Base-by-base conservation (phyloP, 2,329 filamentous ascomycete genomes). In the Decorospora gaudefroyi region DNA sequence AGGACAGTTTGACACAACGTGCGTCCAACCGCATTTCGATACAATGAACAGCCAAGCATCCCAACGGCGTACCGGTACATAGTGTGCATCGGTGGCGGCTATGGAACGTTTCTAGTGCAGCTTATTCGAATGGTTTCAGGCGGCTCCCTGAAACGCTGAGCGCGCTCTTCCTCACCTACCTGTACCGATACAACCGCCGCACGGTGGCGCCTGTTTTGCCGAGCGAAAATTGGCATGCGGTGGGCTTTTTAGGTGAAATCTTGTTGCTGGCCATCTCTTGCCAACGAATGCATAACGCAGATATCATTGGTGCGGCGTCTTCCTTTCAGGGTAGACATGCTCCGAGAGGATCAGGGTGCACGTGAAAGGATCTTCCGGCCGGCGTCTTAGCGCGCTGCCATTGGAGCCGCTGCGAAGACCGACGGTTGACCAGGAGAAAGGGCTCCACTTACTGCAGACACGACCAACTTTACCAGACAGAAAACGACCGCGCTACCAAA, bases 61-160 rank as follows among this genome's bases (percentile, higher is more conserved):
- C 25, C 21, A 16, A 22, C 12, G 18, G 22, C 13, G 21, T 38
- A 27, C 23, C 46, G 46, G 46, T 22, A 32, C 32, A 27, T 15
- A 22, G 35, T 21, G 19, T 17, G 46, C 46, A 34, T 32, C 42
- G 40, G 52, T 46, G 53, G 52, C 48, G 46, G 55, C 39, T 45
- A 48, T 49, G 41, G 45, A 51, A 55, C 42, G 32, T 50, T 49
- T 42, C 21, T 51, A 46, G 54, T 55, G 61, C 51, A 49, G 54
- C 50, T 30, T 43, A 31, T n/a, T n/a, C n/a, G 53, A 41, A 41
- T 55, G 23, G 65, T 67, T 67, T 68, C 65, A 65, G 57, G 48
- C 32, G 35, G 51, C 33, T 54, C 49, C 27, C 25, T 68, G 65
- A 68, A 68, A 68, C 65, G 51, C 53, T 58, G 41, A 46, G 22